Evolutionary conservation across 495 filamentous ascomycete species (phyloP).

Genomic region (Xylaria telfairii): DNA sequence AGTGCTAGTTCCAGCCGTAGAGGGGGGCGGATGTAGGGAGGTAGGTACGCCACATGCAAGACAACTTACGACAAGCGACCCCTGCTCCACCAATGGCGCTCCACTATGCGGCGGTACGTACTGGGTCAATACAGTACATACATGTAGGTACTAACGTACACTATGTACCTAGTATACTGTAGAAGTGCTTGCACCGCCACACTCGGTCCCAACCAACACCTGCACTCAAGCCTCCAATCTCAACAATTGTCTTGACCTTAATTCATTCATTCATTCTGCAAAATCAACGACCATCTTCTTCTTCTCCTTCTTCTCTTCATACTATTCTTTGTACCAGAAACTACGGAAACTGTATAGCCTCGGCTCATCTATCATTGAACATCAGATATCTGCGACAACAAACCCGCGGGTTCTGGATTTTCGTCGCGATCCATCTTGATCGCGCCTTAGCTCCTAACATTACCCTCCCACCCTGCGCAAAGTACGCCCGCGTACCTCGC

Average conservation of each 20-base stretch:
- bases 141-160: too few relatives aligned
- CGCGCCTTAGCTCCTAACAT: background rate
- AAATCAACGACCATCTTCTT: background rate
- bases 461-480: background rate
- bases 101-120: too few relatives aligned
- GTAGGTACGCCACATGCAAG: slow-evolving; percentile 15
- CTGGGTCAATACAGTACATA: too few relatives aligned
- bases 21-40: background rate
- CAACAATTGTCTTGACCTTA: background rate
- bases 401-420: background rate
- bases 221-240: slow-evolving; percentile 13
- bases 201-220: background rate
- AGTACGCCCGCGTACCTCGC: background rate
- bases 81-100: too few relatives aligned
- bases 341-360: too few relatives aligned
- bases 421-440: background rate
- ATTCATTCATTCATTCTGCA: background rate
- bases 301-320: background rate
- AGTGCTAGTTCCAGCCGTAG: background rate
- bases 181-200: slow-evolving; percentile 10
- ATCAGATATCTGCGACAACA: background rate
- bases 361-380: background rate
- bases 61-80: too few relatives aligned
- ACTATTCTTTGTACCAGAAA: background rate
- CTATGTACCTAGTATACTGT: too few relatives aligned